Base-by-base conservation (phyloP, 2,329 filamentous ascomycete species). In the Aspergillus tamarii region DNA sequence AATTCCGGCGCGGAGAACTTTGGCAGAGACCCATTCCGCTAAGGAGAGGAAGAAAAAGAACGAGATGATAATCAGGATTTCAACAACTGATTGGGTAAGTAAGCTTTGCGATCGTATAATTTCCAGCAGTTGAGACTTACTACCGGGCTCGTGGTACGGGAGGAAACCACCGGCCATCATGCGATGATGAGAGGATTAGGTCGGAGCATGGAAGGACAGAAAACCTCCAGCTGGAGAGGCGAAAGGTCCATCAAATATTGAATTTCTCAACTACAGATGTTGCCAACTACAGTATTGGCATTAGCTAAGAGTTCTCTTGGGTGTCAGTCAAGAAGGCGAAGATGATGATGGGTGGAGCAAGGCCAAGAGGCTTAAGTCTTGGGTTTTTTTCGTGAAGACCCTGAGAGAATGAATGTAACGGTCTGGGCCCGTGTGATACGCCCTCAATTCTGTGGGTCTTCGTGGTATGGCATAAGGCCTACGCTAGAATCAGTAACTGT, bases 41-140 rank as follows among this genome's bases (percentile, higher is more conserved):
- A 82, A 64, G 1, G 76, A 79, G 0, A 83, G 72, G 50, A 82
- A 74, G 66, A 82, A 74, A 67, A 83, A 82, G 66, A 83, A 83
- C 0, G 81, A 83, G 1, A 82, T 68, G 23, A 83, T 70, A 3
- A 78, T 74, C 5, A 83, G 69, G 36, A 82, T 78, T 23, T 76
- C 67, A 64, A 78, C 73, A 60, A 80, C 80, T 81, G 45, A 34
- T 0, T 1, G 21, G 8, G 36, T 54, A 4, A 32, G 36, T 54
- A 4, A 32, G 26, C 26, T n/a, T 56, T 21, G 52, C 36, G 12
- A 23, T 52, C 11, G 36, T 19, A 16, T n/a, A 30, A n/a, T 26
- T 16, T 3, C 3, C n/a, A 34, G 14, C 0, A 6, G 56, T 5
- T 23, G 2, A 12, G 56, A 74, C 74, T 57, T 66, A 79, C 77